phyloP scores from a whole-genome alignment of 208 protist species.

The Naegleria lovaniensis region DNA sequence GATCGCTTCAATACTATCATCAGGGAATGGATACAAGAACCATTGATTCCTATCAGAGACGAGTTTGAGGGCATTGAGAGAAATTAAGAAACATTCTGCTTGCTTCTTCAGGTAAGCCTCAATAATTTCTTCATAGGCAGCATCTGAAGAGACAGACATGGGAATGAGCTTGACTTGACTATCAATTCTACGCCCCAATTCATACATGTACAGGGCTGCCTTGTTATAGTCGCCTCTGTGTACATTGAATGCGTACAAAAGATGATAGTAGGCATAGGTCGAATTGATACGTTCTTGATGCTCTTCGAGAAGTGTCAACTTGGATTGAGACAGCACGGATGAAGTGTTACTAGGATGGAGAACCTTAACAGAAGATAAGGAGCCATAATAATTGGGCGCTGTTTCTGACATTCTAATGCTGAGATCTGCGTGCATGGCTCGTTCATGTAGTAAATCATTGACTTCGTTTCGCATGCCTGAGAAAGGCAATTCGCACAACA shows the following conservation, averaged over 20 bases:
- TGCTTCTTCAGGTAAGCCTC: neutral
- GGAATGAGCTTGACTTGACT: neutral
- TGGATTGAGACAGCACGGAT: neutral
- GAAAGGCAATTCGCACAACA: neutral
- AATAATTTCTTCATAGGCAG: neutral
- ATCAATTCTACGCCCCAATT: neutral
- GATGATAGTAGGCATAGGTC: neutral
- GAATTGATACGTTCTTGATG: neutral
- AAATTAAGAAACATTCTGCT: neutral
- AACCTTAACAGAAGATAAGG: neutral
- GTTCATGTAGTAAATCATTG: neutral
- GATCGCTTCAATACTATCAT: neutral
- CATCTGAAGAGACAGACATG: neutral
- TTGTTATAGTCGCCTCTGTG: conserved; percentile 1
- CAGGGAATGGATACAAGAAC: neutral
- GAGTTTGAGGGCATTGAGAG: neutral
- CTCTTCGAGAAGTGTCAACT: neutral
- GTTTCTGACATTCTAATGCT: neutral
- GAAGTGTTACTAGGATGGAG: neutral
- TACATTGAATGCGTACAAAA: neutral
- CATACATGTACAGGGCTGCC: neutral
- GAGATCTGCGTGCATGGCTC: neutral
- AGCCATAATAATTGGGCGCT: too few relatives aligned
- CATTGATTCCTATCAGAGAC: neutral
- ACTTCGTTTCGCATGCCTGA: neutral